phyloP scores from a whole-genome alignment of 495 filamentous ascomycete genomes.

The Neurospora terricola region DNA sequence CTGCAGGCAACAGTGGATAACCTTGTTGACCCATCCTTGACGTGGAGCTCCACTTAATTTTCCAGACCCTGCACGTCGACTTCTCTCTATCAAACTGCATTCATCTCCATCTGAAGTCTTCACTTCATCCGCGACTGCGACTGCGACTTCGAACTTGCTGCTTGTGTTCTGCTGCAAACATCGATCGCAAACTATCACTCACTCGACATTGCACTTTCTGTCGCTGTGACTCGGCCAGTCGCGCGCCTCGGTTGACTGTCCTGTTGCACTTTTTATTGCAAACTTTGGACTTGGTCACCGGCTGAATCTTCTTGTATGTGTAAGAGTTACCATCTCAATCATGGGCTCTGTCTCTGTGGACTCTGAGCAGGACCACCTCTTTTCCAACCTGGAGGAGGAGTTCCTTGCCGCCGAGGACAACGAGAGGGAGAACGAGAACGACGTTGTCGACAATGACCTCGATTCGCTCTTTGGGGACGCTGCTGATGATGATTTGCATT shows the following conservation, averaged over 20 bases:
- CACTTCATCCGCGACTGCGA: background rate
- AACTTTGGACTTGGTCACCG: background rate
- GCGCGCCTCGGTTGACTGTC: background rate
- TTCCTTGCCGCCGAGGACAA: conserved; percentile 38
- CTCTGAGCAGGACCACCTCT: conserved; percentile 31
- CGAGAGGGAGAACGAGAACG: conserved; percentile 16
- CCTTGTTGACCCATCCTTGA: background rate
- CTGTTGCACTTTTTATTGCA: background rate
- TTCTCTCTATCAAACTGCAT: background rate
- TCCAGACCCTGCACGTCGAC: background rate
- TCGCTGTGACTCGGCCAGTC: background rate
- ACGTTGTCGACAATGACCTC: conserved; percentile 5
- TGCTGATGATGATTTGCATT: conserved; percentile 10
- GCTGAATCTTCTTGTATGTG: background rate
- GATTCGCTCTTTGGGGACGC: conserved; percentile 17
- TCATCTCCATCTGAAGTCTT: background rate
- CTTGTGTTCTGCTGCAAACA: background rate
- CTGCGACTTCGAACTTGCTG: background rate
- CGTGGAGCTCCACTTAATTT: background rate
- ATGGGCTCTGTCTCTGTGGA: conserved; percentile 28
- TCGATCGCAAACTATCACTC: background rate
- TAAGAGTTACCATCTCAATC: background rate
- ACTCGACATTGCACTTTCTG: background rate
- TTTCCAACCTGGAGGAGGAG: conserved; percentile 30
- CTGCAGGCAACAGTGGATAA: background rate